Percentiles rank a stretch among this genome's conserved stretches.
Evolutionary conservation across 768 basidiomycete genomes (phyloP).

Genomic region (Termitomyces bulborhizus): DNA sequence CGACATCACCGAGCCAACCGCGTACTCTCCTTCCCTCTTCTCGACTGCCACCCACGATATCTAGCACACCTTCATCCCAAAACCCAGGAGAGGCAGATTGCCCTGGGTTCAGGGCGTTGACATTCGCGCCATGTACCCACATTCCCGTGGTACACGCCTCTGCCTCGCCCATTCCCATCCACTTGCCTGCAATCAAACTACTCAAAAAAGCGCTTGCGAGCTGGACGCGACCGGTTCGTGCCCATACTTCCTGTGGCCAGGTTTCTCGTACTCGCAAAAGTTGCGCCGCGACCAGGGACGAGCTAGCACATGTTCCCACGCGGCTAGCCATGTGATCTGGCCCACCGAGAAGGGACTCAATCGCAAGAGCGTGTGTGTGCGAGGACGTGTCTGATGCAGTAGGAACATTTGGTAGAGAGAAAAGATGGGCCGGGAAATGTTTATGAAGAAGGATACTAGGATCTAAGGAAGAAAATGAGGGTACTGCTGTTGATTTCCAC

Average conservation of each 20-base stretch:
- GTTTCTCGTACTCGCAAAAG: slow-evolving; percentile 73
- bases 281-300: slow-evolving; percentile 70
- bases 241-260: slow-evolving; percentile 75
- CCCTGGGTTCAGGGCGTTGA: slow-evolving; percentile 14
- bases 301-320: slow-evolving; percentile 66
- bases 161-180: slow-evolving; percentile 66
- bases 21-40: slow-evolving; percentile 70
- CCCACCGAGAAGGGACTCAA: slow-evolving; percentile 72
- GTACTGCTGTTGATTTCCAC: slow-evolving; percentile 79
- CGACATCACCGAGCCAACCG: slow-evolving; percentile 81
- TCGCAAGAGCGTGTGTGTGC: slow-evolving; percentile 67
- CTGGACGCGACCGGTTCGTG: slow-evolving; percentile 67
- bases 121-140: slow-evolving; percentile 58
- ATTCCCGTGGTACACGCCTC: slow-evolving; percentile 77
- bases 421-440: slow-evolving; percentile 61
- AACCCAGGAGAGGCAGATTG: slow-evolving; percentile 33
- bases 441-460: slow-evolving; percentile 62
- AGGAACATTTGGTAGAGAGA: slow-evolving; percentile 70
- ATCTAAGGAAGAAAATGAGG: slow-evolving; percentile 67
- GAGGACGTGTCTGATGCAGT: slow-evolving; percentile 78
- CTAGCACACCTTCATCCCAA: slow-evolving; percentile 78
- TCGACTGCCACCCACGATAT: slow-evolving; percentile 69
- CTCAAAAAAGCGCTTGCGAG: slow-evolving; percentile 72
- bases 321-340: slow-evolving; percentile 72
- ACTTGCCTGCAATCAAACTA: slow-evolving; percentile 65